These are phyloP conservation scores for Pythium biforme DNA, from an alignment of 352 stramenopile species.

Conservation along the genomic window DNA sequence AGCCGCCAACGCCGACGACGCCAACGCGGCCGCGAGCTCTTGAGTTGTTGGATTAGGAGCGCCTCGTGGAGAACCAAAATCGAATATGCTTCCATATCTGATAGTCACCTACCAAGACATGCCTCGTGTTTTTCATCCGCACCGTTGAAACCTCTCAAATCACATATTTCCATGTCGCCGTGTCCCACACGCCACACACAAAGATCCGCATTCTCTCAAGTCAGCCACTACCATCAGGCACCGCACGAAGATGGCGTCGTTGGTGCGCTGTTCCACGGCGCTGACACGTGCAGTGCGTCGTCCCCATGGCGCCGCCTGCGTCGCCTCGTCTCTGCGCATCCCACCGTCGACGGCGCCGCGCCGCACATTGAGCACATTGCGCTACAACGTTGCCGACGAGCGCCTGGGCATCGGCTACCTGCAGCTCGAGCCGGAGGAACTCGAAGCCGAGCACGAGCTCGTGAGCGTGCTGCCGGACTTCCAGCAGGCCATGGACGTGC, in stretches of 20 bases:
- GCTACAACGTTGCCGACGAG: constrained; percentile 47
- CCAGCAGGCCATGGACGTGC: constrained; percentile 53
- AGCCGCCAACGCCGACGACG: not conserved
- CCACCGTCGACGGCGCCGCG: no score
- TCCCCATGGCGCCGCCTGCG: no score
- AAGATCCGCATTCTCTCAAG: not conserved
- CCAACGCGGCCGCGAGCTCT: not conserved
- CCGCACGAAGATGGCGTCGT: not conserved
- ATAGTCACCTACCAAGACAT: no score
- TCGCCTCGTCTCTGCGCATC: no score
- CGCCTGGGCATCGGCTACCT: constrained; percentile 70
- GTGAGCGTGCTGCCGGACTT: constrained; percentile 67
- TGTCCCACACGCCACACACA: constrained; percentile 2
- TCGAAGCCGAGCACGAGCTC: constrained; percentile 63
- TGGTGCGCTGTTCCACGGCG: not conserved
- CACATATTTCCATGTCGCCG: not conserved
- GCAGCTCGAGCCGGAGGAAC: constrained; percentile 59
- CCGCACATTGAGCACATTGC: constrained; percentile 23
- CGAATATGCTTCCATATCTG: not conserved
- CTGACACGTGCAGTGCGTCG: not conserved
- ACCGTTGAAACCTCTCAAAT: not conserved
- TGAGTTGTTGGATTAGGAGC: not conserved
- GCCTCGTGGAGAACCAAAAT: not conserved
- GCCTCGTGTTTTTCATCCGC: no score
- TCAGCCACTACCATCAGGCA: not conserved